Evolutionary conservation across 352 stramenopile genomes (phyloP), one percentile per base, ranked within the genome.

Genomic region (Phytopythium delawarense): DNA sequence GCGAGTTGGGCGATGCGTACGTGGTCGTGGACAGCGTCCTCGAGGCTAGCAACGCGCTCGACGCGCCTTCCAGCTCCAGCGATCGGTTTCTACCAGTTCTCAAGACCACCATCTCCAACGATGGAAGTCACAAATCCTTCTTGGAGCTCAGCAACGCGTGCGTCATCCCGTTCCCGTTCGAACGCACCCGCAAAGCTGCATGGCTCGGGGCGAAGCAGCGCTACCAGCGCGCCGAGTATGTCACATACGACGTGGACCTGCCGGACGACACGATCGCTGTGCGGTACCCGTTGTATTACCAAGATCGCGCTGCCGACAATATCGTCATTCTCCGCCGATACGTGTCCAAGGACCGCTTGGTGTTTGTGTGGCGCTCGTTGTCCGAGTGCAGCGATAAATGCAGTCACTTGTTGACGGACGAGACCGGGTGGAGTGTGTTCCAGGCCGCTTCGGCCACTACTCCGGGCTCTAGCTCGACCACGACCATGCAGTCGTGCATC

Each of bases 361-460:
- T 86, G 64, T 42, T 78, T 5, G 70, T 84, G 23, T 88, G 79
- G 79, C 72, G 76, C 20, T 61, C 65, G 2, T 54, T 75, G 2
- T 70, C 69, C 0, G 65, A 83, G 37, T 69, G 71, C n/a, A 66
- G 72, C 58, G 57, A 69, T 1, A 2, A 63, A n/a, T 72, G 72
- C n/a, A 69, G 46, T n/a, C 67, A 70, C 2, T 67, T 85, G 62
- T 65, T 69, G 25, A 71, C 71, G 42, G 75, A 87, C 39, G 73
- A 89, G 30, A 87, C 75, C 2, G 76, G 75, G 0, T 85, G 78
- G 78, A 71, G 69, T n/a, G 62, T 84, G 12, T 67, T 84, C 12
- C 65, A 64, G 11, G 55, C 68, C 5, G 42, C 28, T 16, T 8
- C 35, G 57, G 4, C 35, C 2, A 25, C 20, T 0, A 39, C n/a